Evolutionary conservation across 106 monocot species (phyloP), one percentile per base, ranked within the genome.

Genomic region (Apostasia shenzhenica): DNA sequence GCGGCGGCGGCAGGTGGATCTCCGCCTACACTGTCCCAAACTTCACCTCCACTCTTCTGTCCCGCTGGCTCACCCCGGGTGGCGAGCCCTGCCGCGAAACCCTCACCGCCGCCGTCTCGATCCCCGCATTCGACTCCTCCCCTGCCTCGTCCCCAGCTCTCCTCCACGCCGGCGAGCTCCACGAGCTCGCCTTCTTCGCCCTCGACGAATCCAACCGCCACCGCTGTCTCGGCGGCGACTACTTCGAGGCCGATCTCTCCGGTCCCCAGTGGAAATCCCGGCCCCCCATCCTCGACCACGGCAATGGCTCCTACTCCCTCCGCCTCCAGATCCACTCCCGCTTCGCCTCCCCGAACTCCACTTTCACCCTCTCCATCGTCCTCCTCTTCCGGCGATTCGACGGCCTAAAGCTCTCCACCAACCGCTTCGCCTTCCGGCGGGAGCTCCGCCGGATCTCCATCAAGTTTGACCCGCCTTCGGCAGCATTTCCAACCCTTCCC

Each of bases 241-340:
- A 86, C 82, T 84, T 95, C 69, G 95, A 95, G 82, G 81, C 82
- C 2, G 91, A 95, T 67, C 84, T 95, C 53, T 82, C 86, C 48
- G 76, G 86, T 2, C 39, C 72, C 4, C 47, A 57, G 12, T 95
- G 95, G 95, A 95, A 95, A 75, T 91, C 95, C 12, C 85, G 91
- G 4, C 95, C 95, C 0, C 91, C 91, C 0, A 38, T 91, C 26
- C 47, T 43, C 38, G 91, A 95, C 78, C 81, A 70, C 14, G 95
- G 95, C 12, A 78, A 95, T 62, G 95, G 95, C 14, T 80, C 84
- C 52, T 95, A 95, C 84, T 75, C 82, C 11, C 11, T 95, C 56
- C 54, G 46, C 1, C 78, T 95, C 57, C 95, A 95, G 53, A 78
- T 91, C 70, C 85, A 86, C 76, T 85, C 81, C 0, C 59, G 75